Evolutionary conservation across 495 filamentous ascomycete genomes (phyloP).

Genomic region (Pyrenula aspistea): DNA sequence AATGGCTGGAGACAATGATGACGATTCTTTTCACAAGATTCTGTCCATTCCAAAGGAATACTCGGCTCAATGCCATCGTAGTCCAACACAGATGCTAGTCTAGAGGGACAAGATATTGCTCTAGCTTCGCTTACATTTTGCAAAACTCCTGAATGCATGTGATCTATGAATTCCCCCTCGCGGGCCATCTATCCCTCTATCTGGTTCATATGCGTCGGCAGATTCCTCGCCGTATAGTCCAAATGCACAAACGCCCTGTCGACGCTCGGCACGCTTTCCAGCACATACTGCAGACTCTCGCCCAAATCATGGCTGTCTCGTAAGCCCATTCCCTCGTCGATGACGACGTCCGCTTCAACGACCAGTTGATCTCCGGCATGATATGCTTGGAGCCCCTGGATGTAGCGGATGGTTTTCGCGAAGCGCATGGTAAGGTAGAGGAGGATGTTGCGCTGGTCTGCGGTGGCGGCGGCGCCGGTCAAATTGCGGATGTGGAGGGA

Average conservation of each 20-base stretch:
- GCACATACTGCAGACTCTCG: conserved; percentile 80
- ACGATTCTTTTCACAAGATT: too few species aligned
- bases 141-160: too few species aligned
- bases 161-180: too few species aligned
- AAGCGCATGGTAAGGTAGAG: conserved; percentile 93
- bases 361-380: conserved; percentile 83
- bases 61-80: too few species aligned
- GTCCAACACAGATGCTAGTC: too few species aligned
- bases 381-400: conserved; percentile 81
- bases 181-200: conserved; percentile 20
- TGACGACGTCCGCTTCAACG: conserved; percentile 72
- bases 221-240: conserved; percentile 71
- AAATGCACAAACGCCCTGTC: conserved; percentile 65
- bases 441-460: conserved; percentile 72
- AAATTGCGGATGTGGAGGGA: conserved; percentile 71
- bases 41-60: too few species aligned
- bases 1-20: too few species aligned
- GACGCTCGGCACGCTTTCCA: conserved; percentile 74
- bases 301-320: conserved; percentile 83
- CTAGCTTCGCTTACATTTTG: too few species aligned
- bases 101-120: too few species aligned
- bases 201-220: conserved; percentile 80
- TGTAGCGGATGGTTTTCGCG: conserved; percentile 75
- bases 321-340: conserved; percentile 66
- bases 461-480: conserved; percentile 66